Evolutionary conservation across 2,329 filamentous ascomycete species (phyloP).

Genomic region (Xylariaceae sp.): DNA sequence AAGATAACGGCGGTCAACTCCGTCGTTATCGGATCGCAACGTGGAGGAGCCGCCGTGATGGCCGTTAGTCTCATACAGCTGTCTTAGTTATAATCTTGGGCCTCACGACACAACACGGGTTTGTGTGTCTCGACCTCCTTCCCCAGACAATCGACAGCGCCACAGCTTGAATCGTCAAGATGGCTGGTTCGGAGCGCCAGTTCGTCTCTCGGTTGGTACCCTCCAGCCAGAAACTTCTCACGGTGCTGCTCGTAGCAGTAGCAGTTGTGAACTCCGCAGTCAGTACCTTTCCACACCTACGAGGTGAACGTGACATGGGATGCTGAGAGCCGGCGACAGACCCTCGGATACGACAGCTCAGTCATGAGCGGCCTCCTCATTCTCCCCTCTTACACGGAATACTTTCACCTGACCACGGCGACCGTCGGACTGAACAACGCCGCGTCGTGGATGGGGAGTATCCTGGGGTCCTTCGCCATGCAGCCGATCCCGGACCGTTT

Average conservation of each 20-base stretch:
- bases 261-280: background rate
- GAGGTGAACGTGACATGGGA: too few relatives aligned
- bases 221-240: background rate
- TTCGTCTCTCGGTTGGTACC: background rate
- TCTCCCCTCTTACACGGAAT: slow-evolving; percentile 28
- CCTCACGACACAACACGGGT: too few relatives aligned
- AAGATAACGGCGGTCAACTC: too few relatives aligned
- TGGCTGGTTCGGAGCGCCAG: background rate
- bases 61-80: too few relatives aligned
- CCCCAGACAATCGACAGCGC: too few relatives aligned
- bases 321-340: too few relatives aligned
- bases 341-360: slow-evolving; percentile 27
- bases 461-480: slow-evolving; percentile 6
- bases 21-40: too few relatives aligned
- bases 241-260: background rate
- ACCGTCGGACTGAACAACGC: slow-evolving; percentile 29
- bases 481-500: slow-evolving; percentile 12
- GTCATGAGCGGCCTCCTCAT: slow-evolving; percentile 32
- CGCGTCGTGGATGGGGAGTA: slow-evolving; percentile 22
- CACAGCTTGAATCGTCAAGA: too few relatives aligned
- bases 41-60: too few relatives aligned
- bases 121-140: too few relatives aligned
- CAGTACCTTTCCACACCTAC: too few relatives aligned
- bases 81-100: too few relatives aligned
- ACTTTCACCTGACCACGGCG: slow-evolving; percentile 29